A percentile compares a stretch with the other conserved stretches of the same genome.
These are phyloP conservation scores for Karstenula rhodostoma DNA, from an alignment of 2,329 filamentous ascomycete genomes.

Conservation along the genomic window DNA sequence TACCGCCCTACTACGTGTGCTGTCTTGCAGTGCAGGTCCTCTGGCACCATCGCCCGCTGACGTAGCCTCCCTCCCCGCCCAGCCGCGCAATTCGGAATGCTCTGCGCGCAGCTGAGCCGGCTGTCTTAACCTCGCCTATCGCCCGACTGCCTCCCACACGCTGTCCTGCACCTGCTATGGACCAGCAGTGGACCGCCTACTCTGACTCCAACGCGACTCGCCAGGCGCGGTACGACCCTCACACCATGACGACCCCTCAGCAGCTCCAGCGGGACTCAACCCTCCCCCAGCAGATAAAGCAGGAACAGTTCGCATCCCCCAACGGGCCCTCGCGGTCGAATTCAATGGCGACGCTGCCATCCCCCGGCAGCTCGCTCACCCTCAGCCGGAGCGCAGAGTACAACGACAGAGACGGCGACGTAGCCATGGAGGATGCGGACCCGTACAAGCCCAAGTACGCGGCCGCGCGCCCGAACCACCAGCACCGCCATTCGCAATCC, in stretches of 20 bases:
- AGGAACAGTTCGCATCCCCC: conserved; percentile 47
- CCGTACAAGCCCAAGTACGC: conserved; percentile 84
- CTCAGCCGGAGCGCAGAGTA: conserved; percentile 45
- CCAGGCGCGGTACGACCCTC: conserved; percentile 49
- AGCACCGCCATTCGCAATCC: conserved; percentile 78
- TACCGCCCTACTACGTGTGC: conserved; percentile 16
- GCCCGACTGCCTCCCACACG: conserved; percentile 18
- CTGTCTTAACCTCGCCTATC: conserved; percentile 31
- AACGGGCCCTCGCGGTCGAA: conserved; percentile 46
- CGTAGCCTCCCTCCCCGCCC: conserved; percentile 19
- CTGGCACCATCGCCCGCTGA: conserved; percentile 15
- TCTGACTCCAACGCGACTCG: conserved; percentile 44
- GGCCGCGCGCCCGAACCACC: conserved; percentile 78
- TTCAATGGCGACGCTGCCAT: conserved; percentile 47
- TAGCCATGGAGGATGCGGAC: conserved; percentile 85
- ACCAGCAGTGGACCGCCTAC: conserved; percentile 51
- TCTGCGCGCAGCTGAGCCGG: conserved; percentile 44
- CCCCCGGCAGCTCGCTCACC: conserved; percentile 40
- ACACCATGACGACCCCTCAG: conserved; percentile 45
- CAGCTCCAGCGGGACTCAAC: conserved; percentile 42
- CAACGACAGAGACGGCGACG: conserved; percentile 55
- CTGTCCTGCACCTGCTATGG: conserved; percentile 33
- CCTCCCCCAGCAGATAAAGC: conserved; percentile 43
- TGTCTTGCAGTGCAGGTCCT: conserved; percentile 8
- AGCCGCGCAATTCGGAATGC: conserved; percentile 46